Conservation (phyloP, 495 filamentous ascomycete genomes). For the Penicillium ucsense region DNA sequence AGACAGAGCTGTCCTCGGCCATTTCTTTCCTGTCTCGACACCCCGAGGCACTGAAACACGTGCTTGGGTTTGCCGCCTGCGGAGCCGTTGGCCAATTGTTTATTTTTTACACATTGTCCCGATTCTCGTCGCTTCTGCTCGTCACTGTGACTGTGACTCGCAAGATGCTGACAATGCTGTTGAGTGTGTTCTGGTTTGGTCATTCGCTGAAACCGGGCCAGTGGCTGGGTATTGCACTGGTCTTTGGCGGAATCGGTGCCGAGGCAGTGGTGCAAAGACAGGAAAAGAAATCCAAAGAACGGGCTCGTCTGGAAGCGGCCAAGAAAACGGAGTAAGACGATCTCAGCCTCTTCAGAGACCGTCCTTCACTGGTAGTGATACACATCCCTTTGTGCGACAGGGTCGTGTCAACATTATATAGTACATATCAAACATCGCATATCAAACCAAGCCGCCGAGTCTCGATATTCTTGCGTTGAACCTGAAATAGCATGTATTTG, state of each 20-base stretch:
- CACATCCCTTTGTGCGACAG: too few species aligned
- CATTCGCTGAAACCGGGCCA: constrained; percentile 77
- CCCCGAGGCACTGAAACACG: constrained; percentile 71
- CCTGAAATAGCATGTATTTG: too few species aligned
- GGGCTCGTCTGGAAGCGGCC: constrained; percentile 43
- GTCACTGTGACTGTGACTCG: constrained; percentile 95
- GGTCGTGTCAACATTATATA: neutral
- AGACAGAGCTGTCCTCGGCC: constrained; percentile 68
- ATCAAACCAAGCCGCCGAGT: too few species aligned
- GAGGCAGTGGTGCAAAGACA: constrained; percentile 72
- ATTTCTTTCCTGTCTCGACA: constrained; percentile 67
- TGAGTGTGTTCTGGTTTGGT: constrained; percentile 90
- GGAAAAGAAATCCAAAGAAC: constrained; percentile 79
- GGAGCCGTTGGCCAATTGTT: constrained; percentile 93
- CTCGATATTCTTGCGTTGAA: too few species aligned
- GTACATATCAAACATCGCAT: too few species aligned
- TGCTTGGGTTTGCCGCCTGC: constrained; percentile 84
- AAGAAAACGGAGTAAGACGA: constrained; percentile 30
- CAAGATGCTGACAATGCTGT: constrained; percentile 98
- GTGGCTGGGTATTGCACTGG: constrained; percentile 82
- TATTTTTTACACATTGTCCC: constrained; percentile 91
- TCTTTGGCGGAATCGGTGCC: constrained; percentile 91
- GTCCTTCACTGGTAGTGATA: too few species aligned
- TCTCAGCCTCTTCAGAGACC: neutral
- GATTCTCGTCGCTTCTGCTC: constrained; percentile 82